Conservation (phyloP, 306 rosid species). For the Gastrolobium villosum region DNA sequence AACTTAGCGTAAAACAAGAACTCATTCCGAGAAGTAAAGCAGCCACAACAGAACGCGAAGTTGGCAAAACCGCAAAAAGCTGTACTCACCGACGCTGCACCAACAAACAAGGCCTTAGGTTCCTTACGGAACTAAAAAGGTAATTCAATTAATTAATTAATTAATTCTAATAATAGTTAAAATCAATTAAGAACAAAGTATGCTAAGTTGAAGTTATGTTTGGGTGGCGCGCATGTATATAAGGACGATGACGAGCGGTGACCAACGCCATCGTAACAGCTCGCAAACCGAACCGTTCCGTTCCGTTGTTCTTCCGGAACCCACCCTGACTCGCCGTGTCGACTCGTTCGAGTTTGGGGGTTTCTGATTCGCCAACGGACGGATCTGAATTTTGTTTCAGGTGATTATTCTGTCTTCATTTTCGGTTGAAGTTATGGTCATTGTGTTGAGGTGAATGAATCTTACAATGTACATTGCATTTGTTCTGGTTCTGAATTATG, state of each 20-base stretch:
- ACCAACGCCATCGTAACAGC: slow-evolving; percentile 50
- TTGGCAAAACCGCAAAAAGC: slow-evolving; percentile 47
- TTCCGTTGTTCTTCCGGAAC: slow-evolving; percentile 39
- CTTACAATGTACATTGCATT: slow-evolving; percentile 31
- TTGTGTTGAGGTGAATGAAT: slow-evolving; percentile 37
- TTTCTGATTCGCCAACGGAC: slow-evolving; percentile 32
- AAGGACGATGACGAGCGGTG: slow-evolving; percentile 28
- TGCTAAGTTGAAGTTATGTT: neutral
- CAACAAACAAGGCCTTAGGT: slow-evolving; percentile 46
- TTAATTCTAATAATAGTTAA: neutral
- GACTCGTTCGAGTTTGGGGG: slow-evolving; percentile 50
- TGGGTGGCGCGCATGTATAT: slow-evolving; percentile 49
- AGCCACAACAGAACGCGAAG: slow-evolving; percentile 38
- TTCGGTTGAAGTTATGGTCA: neutral
- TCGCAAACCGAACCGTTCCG: slow-evolving; percentile 47
- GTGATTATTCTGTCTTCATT: slow-evolving; percentile 16
- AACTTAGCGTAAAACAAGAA: neutral
- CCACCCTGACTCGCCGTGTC: slow-evolving; percentile 42
- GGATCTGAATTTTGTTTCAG: slow-evolving; percentile 36
- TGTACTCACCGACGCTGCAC: slow-evolving; percentile 29
- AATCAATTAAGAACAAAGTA: neutral
- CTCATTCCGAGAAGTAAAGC: neutral
- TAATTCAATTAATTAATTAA: neutral
- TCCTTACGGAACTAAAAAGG: slow-evolving; percentile 36
- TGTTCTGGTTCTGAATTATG: neutral